These are phyloP conservation scores for Auriscalpium orientale DNA, from an alignment of 768 basidiomycete species.

Conservation along the genomic window DNA sequence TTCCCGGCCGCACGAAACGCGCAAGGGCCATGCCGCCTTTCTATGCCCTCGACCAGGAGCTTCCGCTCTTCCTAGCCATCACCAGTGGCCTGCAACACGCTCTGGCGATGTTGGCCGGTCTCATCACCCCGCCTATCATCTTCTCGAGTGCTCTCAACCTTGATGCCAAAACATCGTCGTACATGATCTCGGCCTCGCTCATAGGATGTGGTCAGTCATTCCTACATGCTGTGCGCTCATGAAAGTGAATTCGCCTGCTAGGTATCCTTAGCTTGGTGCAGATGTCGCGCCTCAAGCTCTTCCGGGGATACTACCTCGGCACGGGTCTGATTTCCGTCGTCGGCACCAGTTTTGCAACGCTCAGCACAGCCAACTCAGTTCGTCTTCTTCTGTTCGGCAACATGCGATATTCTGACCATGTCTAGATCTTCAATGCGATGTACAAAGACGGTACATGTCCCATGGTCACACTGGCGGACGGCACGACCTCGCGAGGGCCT, in stretches of 20 bases:
- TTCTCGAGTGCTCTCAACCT: constrained; percentile 59
- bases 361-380: constrained; percentile 66
- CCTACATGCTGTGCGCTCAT: not conserved
- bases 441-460: constrained; percentile 77
- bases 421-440: constrained; percentile 65
- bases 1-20: constrained; percentile 19
- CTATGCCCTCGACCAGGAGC: constrained; percentile 62
- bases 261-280: constrained; percentile 73
- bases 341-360: constrained; percentile 73
- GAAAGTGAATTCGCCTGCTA: constrained; percentile 18
- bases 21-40: constrained; percentile 50
- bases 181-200: constrained; percentile 76
- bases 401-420: not conserved
- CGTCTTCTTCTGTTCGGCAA: constrained; percentile 12
- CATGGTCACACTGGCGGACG: constrained; percentile 46
- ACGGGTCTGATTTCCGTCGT: constrained; percentile 81
- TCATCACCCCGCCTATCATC: constrained; percentile 81
- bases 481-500: constrained; percentile 46
- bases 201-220: constrained; percentile 63
- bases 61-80: constrained; percentile 68
- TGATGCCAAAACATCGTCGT: constrained; percentile 51
- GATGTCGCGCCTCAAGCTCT: constrained; percentile 62
- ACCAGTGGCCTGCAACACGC: constrained; percentile 69
- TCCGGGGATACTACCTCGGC: constrained; percentile 58
- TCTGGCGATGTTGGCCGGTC: constrained; percentile 75